Percentiles rank a stretch among this genome's conserved stretches.
Conservation (phyloP, 495 filamentous ascomycete species). For the Annulohypoxylon nitens region DNA sequence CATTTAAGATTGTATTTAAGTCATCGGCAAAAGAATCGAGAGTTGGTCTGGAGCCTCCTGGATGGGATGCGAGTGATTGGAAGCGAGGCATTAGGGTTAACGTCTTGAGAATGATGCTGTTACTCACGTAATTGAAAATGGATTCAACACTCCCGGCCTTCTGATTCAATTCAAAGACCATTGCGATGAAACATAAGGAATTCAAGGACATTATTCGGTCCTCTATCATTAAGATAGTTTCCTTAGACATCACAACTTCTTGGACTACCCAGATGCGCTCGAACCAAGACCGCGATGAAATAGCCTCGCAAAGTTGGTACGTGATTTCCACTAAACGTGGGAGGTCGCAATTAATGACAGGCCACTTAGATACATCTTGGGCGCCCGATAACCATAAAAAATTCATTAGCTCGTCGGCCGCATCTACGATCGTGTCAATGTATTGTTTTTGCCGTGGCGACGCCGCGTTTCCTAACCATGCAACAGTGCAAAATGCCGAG, state of each 20-base stretch:
- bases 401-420: not conserved
- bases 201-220: not conserved
- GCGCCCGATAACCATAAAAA: not conserved
- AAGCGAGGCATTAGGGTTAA: not conserved
- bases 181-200: not conserved
- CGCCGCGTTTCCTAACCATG: not conserved
- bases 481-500: not conserved
- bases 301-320: not conserved
- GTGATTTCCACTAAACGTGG: not conserved
- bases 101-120: not conserved
- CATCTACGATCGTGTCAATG: not conserved
- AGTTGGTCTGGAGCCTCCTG: not conserved
- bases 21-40: not conserved
- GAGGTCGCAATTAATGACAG: not conserved
- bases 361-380: not conserved
- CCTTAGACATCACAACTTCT: not conserved
- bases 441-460: not conserved
- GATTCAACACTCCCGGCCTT: not conserved
- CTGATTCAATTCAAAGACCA: not conserved
- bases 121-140: not conserved
- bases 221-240: not conserved
- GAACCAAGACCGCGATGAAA: not conserved
- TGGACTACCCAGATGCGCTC: not conserved
- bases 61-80: not conserved
- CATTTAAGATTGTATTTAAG: not conserved